Conservation (phyloP, 176 grass and related monocot species). For the Zoysia pacifica region DNA sequence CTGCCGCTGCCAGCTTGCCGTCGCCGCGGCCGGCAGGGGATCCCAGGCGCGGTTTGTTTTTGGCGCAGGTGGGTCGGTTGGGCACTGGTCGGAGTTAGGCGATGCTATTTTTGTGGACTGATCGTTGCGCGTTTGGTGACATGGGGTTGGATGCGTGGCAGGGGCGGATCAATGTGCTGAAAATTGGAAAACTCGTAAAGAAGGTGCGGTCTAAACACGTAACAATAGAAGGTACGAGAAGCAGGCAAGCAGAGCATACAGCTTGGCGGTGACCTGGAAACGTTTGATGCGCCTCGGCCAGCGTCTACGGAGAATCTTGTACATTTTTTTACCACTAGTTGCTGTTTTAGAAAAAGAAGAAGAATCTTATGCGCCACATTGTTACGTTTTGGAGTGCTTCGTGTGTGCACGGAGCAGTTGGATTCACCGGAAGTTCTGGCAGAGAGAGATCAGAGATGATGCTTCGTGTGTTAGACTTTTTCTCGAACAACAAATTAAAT, state of each 20-base stretch:
- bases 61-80: background rate
- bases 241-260: background rate
- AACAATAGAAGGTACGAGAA: background rate
- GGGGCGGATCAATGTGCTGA: conserved; percentile 1
- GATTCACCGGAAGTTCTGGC: background rate
- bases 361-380: background rate
- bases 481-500: background rate
- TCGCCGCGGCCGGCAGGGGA: conserved; percentile 37
- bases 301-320: conserved; percentile 13
- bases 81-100: background rate
- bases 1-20: background rate
- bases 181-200: background rate
- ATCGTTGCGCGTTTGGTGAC: background rate
- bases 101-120: background rate
- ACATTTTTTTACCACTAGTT: background rate
- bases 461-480: background rate
- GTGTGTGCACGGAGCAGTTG: background rate
- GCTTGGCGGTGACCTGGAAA: background rate
- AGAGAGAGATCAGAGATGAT: background rate
- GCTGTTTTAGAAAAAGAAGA: background rate
- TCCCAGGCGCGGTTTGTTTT: background rate
- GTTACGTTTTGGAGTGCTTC: too few species aligned
- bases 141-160: background rate
- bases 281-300: background rate
- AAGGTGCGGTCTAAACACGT: background rate